Evolutionary conservation across 2,329 filamentous ascomycete genomes (phyloP).

Genomic region (Penicillium sp.): DNA sequence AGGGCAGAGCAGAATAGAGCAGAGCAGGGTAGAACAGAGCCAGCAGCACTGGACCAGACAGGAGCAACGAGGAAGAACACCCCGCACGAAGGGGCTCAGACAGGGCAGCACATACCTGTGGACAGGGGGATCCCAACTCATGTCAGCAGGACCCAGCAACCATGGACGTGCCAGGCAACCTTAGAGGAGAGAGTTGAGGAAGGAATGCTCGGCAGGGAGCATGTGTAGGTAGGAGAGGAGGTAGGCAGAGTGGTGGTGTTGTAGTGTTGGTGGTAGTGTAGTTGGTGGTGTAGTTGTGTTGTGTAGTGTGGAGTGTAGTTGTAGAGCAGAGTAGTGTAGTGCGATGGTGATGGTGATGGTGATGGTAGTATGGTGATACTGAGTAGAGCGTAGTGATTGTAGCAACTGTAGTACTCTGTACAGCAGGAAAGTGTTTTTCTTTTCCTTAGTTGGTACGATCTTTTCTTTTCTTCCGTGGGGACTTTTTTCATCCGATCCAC

Average conservation of each 20-base stretch:
- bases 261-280: background rate
- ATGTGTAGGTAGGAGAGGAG: constrained; percentile 2
- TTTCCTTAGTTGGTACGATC: constrained; percentile 41
- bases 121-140: constrained; percentile 53
- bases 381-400: constrained; percentile 1
- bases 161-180: constrained; percentile 45
- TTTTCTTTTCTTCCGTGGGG: constrained; percentile 20
- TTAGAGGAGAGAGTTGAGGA: constrained; percentile 22
- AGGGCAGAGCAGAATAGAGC: background rate
- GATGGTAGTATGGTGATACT: background rate
- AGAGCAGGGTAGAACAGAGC: background rate
- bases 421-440: constrained; percentile 34
- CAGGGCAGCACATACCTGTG: constrained; percentile 45
- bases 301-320: background rate
- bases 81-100: constrained; percentile 21
- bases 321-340: too few species aligned
- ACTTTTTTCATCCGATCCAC: constrained; percentile 34
- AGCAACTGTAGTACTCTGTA: background rate
- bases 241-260: background rate
- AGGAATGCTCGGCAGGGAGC: constrained; percentile 33
- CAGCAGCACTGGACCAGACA: constrained; percentile 8
- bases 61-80: constrained; percentile 8
- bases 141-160: constrained; percentile 46
- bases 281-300: background rate
- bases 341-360: background rate